phyloP scores from a whole-genome alignment of 1,284 basidiomycete genomes.

The Schizophyllum amplum region DNA sequence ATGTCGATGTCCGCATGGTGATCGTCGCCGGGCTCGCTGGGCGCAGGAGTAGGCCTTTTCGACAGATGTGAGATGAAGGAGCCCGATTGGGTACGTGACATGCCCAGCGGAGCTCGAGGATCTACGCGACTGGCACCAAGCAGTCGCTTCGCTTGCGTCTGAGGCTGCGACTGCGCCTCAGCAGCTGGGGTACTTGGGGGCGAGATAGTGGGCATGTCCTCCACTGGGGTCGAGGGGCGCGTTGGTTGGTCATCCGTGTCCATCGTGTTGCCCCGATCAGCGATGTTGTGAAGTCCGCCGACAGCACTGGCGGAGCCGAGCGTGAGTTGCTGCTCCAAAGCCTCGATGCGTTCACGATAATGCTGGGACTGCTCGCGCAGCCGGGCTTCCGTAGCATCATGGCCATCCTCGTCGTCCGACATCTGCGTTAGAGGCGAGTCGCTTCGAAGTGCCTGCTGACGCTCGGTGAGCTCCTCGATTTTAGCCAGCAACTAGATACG shows the following conservation, averaged over 20 bases:
- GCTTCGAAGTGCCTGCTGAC: slow-evolving; percentile 9
- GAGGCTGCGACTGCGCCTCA: background rate
- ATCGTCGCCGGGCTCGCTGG: slow-evolving; percentile 25
- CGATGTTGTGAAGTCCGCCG: background rate
- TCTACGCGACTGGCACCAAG: background rate
- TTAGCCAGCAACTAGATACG: slow-evolving; percentile 17
- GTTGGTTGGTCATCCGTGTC: background rate
- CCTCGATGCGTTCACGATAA: background rate
- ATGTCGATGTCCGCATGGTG: slow-evolving; percentile 9
- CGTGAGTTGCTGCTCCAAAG: background rate
- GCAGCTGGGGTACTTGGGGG: background rate
- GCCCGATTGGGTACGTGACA: slow-evolving; percentile 37
- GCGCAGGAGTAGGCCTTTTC: slow-evolving; percentile 42
- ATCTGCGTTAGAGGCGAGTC: slow-evolving; percentile 18
- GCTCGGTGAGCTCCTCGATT: slow-evolving; percentile 15
- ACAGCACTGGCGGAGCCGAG: slow-evolving; percentile 3
- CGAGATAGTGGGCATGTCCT: background rate
- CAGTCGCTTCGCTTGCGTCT: background rate
- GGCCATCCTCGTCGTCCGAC: slow-evolving; percentile 20
- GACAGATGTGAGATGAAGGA: slow-evolving; percentile 37
- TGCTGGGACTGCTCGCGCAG: slow-evolving; percentile 17
- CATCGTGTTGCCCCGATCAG: background rate
- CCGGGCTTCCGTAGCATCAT: slow-evolving; percentile 16
- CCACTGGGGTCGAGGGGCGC: background rate
- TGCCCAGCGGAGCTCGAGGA: slow-evolving; percentile 10